These are phyloP conservation scores for Alternaria conjuncta DNA, from an alignment of 2,329 filamentous ascomycete species.

Conservation along the genomic window DNA sequence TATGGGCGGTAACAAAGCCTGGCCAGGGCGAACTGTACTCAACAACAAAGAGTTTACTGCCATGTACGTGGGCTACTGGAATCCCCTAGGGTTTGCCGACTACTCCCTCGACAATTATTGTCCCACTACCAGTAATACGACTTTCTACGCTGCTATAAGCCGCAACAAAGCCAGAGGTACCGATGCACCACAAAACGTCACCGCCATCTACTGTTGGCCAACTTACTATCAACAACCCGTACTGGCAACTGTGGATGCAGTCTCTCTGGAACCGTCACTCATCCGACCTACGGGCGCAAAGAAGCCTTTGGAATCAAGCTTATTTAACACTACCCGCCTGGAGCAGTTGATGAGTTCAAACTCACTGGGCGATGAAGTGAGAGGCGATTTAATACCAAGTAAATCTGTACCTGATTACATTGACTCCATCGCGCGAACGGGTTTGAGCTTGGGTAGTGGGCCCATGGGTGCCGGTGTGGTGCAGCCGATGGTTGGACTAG, in stretches of 20 bases:
- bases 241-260: slow-evolving; percentile 46
- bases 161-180: slow-evolving; percentile 14
- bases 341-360: slow-evolving; percentile 34
- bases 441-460: slow-evolving; percentile 14
- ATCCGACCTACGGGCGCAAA: slow-evolving; percentile 32
- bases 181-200: slow-evolving; percentile 25
- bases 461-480: not conserved
- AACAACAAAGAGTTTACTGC: slow-evolving; percentile 34
- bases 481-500: slow-evolving; percentile 48
- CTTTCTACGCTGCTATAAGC: slow-evolving; percentile 15
- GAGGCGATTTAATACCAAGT: slow-evolving; percentile 17
- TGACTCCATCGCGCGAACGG: slow-evolving; percentile 1
- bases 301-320: slow-evolving; percentile 19
- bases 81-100: slow-evolving; percentile 36
- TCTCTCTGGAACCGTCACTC: not conserved
- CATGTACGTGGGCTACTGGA: slow-evolving; percentile 55
- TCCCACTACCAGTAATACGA: slow-evolving; percentile 40
- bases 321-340: slow-evolving; percentile 51
- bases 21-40: not conserved
- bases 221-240: slow-evolving; percentile 57
- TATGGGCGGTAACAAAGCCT: not conserved
- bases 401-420: slow-evolving; percentile 13
- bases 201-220: slow-evolving; percentile 29
- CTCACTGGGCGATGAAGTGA: not conserved
- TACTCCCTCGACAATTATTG: slow-evolving; percentile 46